Percentiles rank a stretch among this genome's conserved stretches.
phyloP scores from a whole-genome alignment of 2,329 filamentous ascomycete genomes.

The Sclerotinia trifoliorum region DNA sequence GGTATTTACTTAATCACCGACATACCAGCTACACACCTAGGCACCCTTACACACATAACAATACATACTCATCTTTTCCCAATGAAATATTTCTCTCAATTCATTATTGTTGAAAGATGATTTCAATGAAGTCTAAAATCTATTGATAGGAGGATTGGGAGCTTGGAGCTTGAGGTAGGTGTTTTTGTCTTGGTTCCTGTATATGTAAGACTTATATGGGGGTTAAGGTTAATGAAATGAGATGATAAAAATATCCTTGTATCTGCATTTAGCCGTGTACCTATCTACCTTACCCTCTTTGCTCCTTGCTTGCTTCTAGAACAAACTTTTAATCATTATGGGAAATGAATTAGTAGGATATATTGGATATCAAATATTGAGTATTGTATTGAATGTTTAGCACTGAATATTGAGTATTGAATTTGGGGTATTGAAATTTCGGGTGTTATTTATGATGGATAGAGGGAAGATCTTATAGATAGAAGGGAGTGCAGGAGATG shows the following conservation, averaged over 20 bases:
- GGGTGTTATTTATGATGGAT: too few species aligned
- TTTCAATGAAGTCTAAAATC: too few species aligned
- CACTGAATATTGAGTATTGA: too few species aligned
- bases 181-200: not conserved
- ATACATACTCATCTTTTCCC: constrained; percentile 5
- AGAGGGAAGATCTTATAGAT: too few species aligned
- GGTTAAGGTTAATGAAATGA: not conserved
- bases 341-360: too few species aligned
- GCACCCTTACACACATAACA: not conserved
- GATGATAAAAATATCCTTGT: not conserved
- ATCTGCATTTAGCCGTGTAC: not conserved
- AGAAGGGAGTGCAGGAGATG: too few species aligned
- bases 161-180: not conserved
- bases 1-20: not conserved
- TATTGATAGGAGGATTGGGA: too few species aligned
- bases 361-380: too few species aligned
- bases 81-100: not conserved
- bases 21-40: not conserved
- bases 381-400: too few species aligned
- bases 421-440: too few species aligned
- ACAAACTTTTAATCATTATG: too few species aligned
- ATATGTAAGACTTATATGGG: not conserved
- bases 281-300: not conserved
- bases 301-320: not conserved
- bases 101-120: not conserved